Conservation (phyloP, 129 eudicot genomes). For the Arctium minus region DNA sequence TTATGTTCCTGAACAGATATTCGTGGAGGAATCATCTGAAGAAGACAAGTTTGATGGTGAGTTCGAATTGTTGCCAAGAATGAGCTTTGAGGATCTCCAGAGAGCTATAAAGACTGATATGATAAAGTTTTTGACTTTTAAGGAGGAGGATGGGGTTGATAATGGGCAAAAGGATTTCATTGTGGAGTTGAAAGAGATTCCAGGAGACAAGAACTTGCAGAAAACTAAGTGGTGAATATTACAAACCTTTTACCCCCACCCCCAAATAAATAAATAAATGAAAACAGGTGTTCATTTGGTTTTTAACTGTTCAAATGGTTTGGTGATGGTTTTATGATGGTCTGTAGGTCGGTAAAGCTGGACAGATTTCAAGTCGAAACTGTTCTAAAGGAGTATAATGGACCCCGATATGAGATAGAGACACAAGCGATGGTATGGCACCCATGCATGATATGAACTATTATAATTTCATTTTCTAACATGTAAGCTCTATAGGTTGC, state of each 20-base stretch:
- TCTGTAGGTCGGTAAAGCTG: slow-evolving; percentile 62
- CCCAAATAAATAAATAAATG: not conserved
- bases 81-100: slow-evolving; percentile 56
- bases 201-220: slow-evolving; percentile 78
- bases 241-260: not conserved
- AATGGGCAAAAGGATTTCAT: slow-evolving; percentile 45
- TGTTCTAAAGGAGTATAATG: slow-evolving; percentile 55
- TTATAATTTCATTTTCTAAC: not conserved
- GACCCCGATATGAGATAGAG: slow-evolving; percentile 78
- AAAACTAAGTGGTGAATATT: slow-evolving; percentile 67
- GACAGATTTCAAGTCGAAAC: slow-evolving; percentile 42
- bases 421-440: slow-evolving; percentile 53
- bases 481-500: not conserved
- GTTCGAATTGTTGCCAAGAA: slow-evolving; percentile 54
- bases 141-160: slow-evolving; percentile 40
- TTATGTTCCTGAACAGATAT: slow-evolving; percentile 87
- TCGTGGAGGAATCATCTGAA: slow-evolving; percentile 57
- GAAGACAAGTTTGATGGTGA: slow-evolving; percentile 62
- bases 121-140: slow-evolving; percentile 56
- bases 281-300: not conserved
- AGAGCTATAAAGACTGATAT: slow-evolving; percentile 44
- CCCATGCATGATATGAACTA: not conserved
- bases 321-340: slow-evolving; percentile 18
- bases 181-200: slow-evolving; percentile 78
- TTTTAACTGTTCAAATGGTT: slow-evolving; percentile 11